A percentile compares a stretch with the other conserved stretches of the same genome.
Conservation (phyloP, 805 yeast species). For the Maudiozyma turicensis region DNA sequence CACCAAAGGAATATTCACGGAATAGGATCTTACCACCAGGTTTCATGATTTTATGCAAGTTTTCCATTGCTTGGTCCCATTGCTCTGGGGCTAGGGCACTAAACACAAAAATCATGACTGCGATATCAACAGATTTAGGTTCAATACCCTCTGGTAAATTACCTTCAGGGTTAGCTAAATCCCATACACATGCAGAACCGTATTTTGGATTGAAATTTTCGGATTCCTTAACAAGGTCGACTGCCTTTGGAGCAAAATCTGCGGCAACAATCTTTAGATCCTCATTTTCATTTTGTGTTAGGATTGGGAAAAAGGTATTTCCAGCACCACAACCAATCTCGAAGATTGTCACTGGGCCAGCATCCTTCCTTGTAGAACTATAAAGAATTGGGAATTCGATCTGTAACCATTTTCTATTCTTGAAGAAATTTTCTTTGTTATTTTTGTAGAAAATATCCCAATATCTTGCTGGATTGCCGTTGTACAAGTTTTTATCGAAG, state of each 20-base stretch:
- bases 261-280: conserved; percentile 68
- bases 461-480: conserved; percentile 79
- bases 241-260: conserved; percentile 85
- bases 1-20: conserved; percentile 93
- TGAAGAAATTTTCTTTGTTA: conserved; percentile 88
- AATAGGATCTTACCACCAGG: conserved; percentile 89
- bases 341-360: conserved; percentile 63
- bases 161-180: conserved; percentile 68
- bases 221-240: conserved; percentile 65
- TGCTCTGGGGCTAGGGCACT: conserved; percentile 87
- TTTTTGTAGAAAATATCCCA: conserved; percentile 94
- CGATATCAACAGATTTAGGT: conserved; percentile 74
- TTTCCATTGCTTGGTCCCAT: conserved; percentile 74
- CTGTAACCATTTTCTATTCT: conserved; percentile 92
- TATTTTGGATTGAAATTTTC: conserved; percentile 47
- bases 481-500: conserved; percentile 69
- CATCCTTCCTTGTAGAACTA: conserved; percentile 62
- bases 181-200: conserved; percentile 91
- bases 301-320: conserved; percentile 86
- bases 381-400: conserved; percentile 86
- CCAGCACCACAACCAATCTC: conserved; percentile 99
- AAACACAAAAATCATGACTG: conserved; percentile 92
- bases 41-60: conserved; percentile 62
- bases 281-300: conserved; percentile 75
- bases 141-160: conserved; percentile 76